These are phyloP conservation scores for Fusarium citri DNA, from an alignment of 2,329 filamentous ascomycete genomes.

Conservation along the genomic window DNA sequence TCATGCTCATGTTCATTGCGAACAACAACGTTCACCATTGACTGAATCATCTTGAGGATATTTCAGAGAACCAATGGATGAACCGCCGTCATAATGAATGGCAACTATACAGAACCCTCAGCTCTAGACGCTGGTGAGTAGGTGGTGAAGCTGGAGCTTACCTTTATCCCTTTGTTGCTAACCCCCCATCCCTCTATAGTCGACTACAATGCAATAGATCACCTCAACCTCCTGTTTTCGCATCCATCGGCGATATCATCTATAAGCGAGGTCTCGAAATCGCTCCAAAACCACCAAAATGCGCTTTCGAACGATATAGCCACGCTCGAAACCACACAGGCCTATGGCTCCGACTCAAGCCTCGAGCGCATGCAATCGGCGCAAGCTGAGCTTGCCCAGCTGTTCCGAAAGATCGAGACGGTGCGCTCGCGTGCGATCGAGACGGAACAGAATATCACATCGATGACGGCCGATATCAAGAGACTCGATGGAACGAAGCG, in stretches of 20 bases:
- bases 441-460: slow-evolving; percentile 95
- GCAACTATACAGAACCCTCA: slow-evolving; percentile 50
- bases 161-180: slow-evolving; percentile 28
- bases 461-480: slow-evolving; percentile 99
- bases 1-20: slow-evolving; percentile 30
- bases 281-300: slow-evolving; percentile 81
- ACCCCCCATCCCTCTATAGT: slow-evolving; percentile 52
- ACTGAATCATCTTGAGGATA: slow-evolving; percentile 11
- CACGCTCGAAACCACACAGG: slow-evolving; percentile 79
- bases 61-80: slow-evolving; percentile 1
- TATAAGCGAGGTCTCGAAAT: slow-evolving; percentile 77
- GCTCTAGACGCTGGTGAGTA: slow-evolving; percentile 60
- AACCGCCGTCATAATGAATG: slow-evolving; percentile 54
- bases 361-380: slow-evolving; percentile 92
- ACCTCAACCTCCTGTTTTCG: slow-evolving; percentile 93
- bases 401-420: slow-evolving; percentile 95
- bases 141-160: slow-evolving; percentile 13
- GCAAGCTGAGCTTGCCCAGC: slow-evolving; percentile 86
- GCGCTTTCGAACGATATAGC: slow-evolving; percentile 83
- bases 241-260: slow-evolving; percentile 87
- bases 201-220: slow-evolving; percentile 92
- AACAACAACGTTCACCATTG: slow-evolving; percentile 1
- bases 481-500: slow-evolving; percentile 95
- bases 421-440: slow-evolving; percentile 89
- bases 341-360: slow-evolving; percentile 86